phyloP scores from a whole-genome alignment of 306 rosid genomes.

The Vigna angularis region DNA sequence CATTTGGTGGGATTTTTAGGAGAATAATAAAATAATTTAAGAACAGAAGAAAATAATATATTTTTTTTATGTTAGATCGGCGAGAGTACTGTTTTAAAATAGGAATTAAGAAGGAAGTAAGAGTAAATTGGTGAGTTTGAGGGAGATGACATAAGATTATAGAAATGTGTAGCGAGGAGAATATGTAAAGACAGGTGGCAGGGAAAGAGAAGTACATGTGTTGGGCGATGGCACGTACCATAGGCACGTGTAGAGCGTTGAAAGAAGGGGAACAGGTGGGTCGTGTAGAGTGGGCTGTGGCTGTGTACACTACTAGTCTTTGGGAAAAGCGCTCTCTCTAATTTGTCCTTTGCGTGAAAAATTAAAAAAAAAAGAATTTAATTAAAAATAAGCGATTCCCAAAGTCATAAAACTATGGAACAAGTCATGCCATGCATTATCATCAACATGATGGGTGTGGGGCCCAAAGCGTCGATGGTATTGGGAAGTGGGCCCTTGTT shows the following conservation, averaged over 20 bases:
- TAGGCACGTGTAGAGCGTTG: constrained; percentile 50
- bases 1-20: too few relatives aligned
- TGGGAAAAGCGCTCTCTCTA: constrained; percentile 44
- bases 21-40: too few relatives aligned
- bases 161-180: not conserved
- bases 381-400: constrained; percentile 1
- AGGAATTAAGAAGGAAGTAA: not conserved
- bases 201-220: not conserved
- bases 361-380: too few relatives aligned
- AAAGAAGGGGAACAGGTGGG: constrained; percentile 29
- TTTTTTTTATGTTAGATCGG: too few relatives aligned
- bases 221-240: constrained; percentile 15
- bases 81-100: too few relatives aligned
- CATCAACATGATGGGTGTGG: constrained; percentile 27
- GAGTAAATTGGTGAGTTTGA: not conserved
- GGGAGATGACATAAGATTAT: not conserved
- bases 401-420: constrained; percentile 31
- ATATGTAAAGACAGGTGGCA: constrained; percentile 38
- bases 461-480: constrained; percentile 44
- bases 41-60: too few relatives aligned
- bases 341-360: constrained; percentile 35
- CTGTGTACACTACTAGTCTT: constrained; percentile 36
- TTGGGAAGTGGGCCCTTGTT: constrained; percentile 33
- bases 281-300: constrained; percentile 29
- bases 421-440: constrained; percentile 43